Base-by-base conservation (phyloP, 2,329 filamentous ascomycete species). In the Monascus ruber region DNA sequence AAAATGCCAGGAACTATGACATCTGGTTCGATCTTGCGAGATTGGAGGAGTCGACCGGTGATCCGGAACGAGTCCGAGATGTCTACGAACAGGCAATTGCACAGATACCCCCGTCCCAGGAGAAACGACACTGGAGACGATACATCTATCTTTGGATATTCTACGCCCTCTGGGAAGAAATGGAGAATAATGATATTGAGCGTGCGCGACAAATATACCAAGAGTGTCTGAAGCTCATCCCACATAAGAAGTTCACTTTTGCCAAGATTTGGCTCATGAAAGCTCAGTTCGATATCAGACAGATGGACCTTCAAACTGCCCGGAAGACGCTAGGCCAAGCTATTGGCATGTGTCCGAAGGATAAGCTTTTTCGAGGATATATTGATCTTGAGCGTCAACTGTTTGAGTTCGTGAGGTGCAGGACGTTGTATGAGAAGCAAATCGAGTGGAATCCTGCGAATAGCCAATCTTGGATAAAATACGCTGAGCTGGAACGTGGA, bases 71-170 rank as follows among this genome's bases (percentile, higher is more conserved):
- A 33, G 81, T 94, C 1, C 79, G 91, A 28, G 91, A 98, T 49
- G 79, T 94, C 9, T 98, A 96, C 63, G 91, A 98, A 64, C 77
- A 87, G 51, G 91, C 91, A 2, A 94, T 98, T 50, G 87, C 91
- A 4, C 89, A 98, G 56, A 79, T 96, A 9, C 91, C 91, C 2
- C 89, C 91, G 0, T 93, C 87, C 17, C 85, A 93, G 52, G 91
- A 96, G 60, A 98, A 98, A 70, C 78, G 91, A 35, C 88, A 96
- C 61, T 98, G 91, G 91, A 76, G 91, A 48, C 75, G 91, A 29
- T 98, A 98, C 62, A 93, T 98, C 43, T 98, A 96, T 58, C 74
- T 98, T 1, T 98, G 89, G 86, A 77, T 96, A 33, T 95, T 96
- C 65, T 98, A 96, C 62, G 91, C 91, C 6, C 69, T 95, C 11